Evolutionary conservation across 345 rosid genomes (phyloP), one percentile per base, ranked within the genome.

Genomic region (Lenwebbia sp.): DNA sequence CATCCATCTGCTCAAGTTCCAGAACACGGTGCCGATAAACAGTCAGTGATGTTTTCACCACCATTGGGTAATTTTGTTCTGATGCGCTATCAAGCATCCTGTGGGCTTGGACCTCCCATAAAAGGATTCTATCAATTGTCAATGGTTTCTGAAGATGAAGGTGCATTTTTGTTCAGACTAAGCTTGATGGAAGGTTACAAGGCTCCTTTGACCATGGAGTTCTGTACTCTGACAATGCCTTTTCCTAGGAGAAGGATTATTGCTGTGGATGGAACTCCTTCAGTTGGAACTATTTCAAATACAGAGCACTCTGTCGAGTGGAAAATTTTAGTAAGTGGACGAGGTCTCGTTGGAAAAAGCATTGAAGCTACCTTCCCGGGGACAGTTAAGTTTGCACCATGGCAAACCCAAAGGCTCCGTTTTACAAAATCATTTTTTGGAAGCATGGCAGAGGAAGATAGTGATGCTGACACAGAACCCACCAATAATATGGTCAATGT

Each of bases 71-170:
- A 95, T 91, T 97, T 97, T 89, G 94, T 95, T 90, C 93, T 97
- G 90, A 92, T 93, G 91, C 95, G 91, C 58, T 97, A 97, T 91
- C 98, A 94, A 87, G 99, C 96, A 53, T 87, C 85, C 74, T 97
- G 96, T 86, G 82, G 92, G 57, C 90, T 94, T 84, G 94, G 96
- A 85, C 98, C 99, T 85, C 99, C 98, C 28, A 86, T 97, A 84
- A 94, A 94, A 86, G 99, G 99, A 65, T 97, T 97, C 88, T 97
- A 97, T 89, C 99, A 97, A 87, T 92, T 97, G 84, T 97, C 99
- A 41, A 95, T 97, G 99, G 98, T 97, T 75, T 96, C 99, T 82
- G 99, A 97, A 89, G 96, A 97, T 85, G 98, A 97, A 90, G 99
- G 99, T 84, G 99, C 99, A 54, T 96, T 97, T 88, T 92, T 97